These are phyloP conservation scores for Backusella psychrophila DNA, from an alignment of 192 early-diverging fungal species.

Conservation along the genomic window DNA sequence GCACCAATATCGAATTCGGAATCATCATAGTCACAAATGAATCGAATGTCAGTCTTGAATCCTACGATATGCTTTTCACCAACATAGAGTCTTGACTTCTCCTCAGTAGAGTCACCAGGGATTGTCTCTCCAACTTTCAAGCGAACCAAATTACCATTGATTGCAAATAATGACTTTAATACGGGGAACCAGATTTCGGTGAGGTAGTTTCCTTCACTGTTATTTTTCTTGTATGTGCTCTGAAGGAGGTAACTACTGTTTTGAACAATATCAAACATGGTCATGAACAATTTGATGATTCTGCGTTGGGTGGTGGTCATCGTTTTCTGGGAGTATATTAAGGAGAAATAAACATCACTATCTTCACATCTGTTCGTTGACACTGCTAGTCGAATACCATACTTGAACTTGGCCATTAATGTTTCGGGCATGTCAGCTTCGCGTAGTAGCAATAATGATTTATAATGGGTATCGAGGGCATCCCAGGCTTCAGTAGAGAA, in stretches of 20 bases:
- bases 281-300: neutral
- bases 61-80: neutral
- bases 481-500: neutral
- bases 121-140: neutral
- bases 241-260: neutral
- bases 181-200: neutral
- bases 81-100: neutral
- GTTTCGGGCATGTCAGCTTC: neutral
- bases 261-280: neutral
- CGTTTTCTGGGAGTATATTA: neutral
- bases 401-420: neutral
- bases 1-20: neutral
- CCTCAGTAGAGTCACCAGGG: neutral
- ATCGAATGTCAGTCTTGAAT: neutral
- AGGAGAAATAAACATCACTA: neutral
- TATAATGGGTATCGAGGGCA: neutral
- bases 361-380: neutral
- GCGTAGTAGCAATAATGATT: neutral
- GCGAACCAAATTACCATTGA: neutral
- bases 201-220: neutral
- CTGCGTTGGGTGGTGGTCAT: neutral
- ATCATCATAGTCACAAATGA: neutral
- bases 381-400: neutral
- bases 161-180: neutral
- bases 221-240: neutral